Base-by-base conservation (phyloP, 2,329 filamentous ascomycete species). In the Cryphonectria radicalis region DNA sequence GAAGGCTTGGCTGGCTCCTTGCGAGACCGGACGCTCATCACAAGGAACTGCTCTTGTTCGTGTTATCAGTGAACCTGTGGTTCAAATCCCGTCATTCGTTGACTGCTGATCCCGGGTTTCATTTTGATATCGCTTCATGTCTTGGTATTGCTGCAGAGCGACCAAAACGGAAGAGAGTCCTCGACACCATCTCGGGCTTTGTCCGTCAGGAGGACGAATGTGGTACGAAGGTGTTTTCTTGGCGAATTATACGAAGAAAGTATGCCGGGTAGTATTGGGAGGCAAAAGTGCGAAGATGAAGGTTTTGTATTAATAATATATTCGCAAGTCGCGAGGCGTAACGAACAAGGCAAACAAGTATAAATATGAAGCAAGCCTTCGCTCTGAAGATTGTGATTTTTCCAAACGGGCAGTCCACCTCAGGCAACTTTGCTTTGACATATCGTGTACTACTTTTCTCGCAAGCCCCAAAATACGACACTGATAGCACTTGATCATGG, bases 401-500 rank as follows among this genome's bases (percentile, higher is more conserved):
- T 4, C 1, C 3, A 7, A 28, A 28, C 53, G 25, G 28, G 0
- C n/a, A 28, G n/a, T 57, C 46, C 10, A 57, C 11, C n/a, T 13
- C 4, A 28, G 25, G 13, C n/a, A 57, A 28, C 25, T 57, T 28
- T 57, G 4, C 14, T 57, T 57, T 57, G 53, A 57, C n/a, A 14
- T 57, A 14, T 57, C 6, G n/a, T 28, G 25, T 28, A 28, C 4
- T 25, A 14, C 53, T 25, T 57, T 11, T 28, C n/a, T 28, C 19
- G 4, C 8, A 28, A 57, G n/a, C 53, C n/a, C 32, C 3, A 32
- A 57, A 28, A 57, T 14, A 13, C n/a, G 8, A 57, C 53, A 25
- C n/a, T 6, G 3, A 11, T 3, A 57, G 10, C n/a, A 57, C 53
- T 57, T 57, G 11, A 40, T 17, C 42, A 70, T 70, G 68, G 60